These are phyloP conservation scores for Aspergillus melleus DNA, from an alignment of 2,329 filamentous ascomycete genomes.

Conservation along the genomic window DNA sequence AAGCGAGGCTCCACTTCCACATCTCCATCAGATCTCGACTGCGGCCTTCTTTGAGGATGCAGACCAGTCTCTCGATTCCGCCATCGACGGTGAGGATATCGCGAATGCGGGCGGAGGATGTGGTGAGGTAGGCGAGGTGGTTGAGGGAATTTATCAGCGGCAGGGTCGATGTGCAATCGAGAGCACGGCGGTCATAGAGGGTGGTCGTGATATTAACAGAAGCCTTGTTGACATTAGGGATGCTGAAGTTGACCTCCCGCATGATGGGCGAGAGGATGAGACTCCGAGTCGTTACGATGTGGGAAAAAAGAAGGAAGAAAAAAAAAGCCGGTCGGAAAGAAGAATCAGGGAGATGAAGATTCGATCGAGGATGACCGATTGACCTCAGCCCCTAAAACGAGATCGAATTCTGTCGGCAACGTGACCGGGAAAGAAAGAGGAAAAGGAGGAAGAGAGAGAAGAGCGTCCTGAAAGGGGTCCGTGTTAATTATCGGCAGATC, in stretches of 20 bases:
- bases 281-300: background rate
- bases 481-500: conserved; percentile 13
- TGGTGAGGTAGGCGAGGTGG: conserved; percentile 96
- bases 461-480: background rate
- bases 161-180: conserved; percentile 96
- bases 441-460: conserved; percentile 4
- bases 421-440: conserved; percentile 8
- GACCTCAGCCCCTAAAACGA: conserved; percentile 17
- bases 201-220: conserved; percentile 98
- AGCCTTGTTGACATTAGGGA: conserved; percentile 98
- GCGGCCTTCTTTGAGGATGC: conserved; percentile 94
- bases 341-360: conserved; percentile 1
- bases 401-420: conserved; percentile 14
- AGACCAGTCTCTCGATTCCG: conserved; percentile 92
- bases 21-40: conserved; percentile 99
- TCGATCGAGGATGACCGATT: conserved; percentile 10
- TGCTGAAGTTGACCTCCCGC: conserved; percentile 99
- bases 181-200: conserved; percentile 92
- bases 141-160: conserved; percentile 99
- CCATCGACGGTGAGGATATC: conserved; percentile 99
- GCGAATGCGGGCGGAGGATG: conserved; percentile 92
- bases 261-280: conserved; percentile 59
- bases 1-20: conserved; percentile 99
- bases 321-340: conserved; percentile 1
- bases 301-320: background rate